Conservation (phyloP, 495 filamentous ascomycete genomes). For the Penicillium taxi region DNA sequence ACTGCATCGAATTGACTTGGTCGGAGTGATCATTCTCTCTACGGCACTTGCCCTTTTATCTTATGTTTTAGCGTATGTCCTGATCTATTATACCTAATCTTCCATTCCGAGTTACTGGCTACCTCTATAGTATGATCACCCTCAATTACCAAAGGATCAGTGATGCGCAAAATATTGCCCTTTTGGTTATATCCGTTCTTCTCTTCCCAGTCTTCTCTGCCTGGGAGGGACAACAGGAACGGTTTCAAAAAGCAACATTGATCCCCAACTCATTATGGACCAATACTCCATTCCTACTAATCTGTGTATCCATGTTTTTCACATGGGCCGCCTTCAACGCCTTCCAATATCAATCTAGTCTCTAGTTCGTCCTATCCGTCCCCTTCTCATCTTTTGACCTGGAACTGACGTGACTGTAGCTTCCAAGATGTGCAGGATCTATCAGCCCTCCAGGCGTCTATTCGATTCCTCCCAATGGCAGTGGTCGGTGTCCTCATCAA, state of each 20-base stretch:
- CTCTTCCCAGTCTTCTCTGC: slow-evolving; percentile 27
- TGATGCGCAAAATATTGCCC: neutral
- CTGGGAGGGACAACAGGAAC: slow-evolving; percentile 40
- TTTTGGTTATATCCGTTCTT: slow-evolving; percentile 7
- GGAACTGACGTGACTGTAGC: neutral
- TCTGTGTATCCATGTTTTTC: slow-evolving; percentile 47
- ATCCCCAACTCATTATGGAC: slow-evolving; percentile 49
- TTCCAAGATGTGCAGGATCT: slow-evolving; percentile 45
- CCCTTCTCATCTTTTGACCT: too few species aligned
- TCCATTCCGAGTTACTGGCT: neutral
- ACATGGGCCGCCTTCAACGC: slow-evolving; percentile 45
- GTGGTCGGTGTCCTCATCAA: slow-evolving; percentile 18
- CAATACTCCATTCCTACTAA: slow-evolving; percentile 38
- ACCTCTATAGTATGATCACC: neutral
- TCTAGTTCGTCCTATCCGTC: slow-evolving; percentile 24
- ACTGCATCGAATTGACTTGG: neutral
- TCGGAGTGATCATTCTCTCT: slow-evolving; percentile 32
- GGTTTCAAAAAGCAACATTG: slow-evolving; percentile 37
- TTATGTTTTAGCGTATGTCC: slow-evolving; percentile 37
- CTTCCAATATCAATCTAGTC: slow-evolving; percentile 33
- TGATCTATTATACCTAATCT: neutral
- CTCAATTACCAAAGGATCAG: neutral
- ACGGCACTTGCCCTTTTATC: slow-evolving; percentile 31
- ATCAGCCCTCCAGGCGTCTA: slow-evolving; percentile 30
- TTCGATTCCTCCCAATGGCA: slow-evolving; percentile 22